Evolutionary conservation across 495 filamentous ascomycete genomes (phyloP).

Genomic region (Penicillium ucsense): DNA sequence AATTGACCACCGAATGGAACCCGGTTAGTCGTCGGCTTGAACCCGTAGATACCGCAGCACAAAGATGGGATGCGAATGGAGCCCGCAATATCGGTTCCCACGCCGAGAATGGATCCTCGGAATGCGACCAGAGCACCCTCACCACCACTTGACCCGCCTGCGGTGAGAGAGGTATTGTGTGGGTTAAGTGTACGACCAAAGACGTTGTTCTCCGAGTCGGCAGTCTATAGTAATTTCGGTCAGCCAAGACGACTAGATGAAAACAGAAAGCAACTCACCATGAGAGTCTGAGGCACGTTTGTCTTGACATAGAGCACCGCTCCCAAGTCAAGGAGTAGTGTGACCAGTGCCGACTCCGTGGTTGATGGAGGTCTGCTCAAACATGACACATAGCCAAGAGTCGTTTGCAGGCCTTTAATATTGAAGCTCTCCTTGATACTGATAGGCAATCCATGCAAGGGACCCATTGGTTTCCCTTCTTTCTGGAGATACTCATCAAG

Average conservation of each 20-base stretch:
- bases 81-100: constrained; percentile 55
- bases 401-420: constrained; percentile 31
- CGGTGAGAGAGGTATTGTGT: constrained; percentile 38
- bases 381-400: constrained; percentile 11
- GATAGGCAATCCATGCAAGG: constrained; percentile 53
- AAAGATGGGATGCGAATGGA: constrained; percentile 53
- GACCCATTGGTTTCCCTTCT: constrained; percentile 38
- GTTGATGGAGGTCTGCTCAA: constrained; percentile 4
- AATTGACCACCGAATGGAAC: constrained; percentile 35
- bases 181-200: constrained; percentile 42
- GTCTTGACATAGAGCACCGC: constrained; percentile 50
- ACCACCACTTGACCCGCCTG: constrained; percentile 50
- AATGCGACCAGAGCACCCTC: constrained; percentile 49
- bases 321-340: constrained; percentile 14
- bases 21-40: constrained; percentile 46
- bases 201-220: constrained; percentile 16
- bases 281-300: constrained; percentile 39
- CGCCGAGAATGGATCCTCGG: constrained; percentile 45
- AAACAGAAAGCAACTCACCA: constrained; percentile 7
- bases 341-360: constrained; percentile 20
- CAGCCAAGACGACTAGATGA: not conserved
- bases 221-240: constrained; percentile 28
- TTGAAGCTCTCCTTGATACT: constrained; percentile 51
- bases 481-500: constrained; percentile 31
- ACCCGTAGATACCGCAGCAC: constrained; percentile 51